phyloP scores from a whole-genome alignment of 1,284 basidiomycete genomes.

The Lentinus polychrous region DNA sequence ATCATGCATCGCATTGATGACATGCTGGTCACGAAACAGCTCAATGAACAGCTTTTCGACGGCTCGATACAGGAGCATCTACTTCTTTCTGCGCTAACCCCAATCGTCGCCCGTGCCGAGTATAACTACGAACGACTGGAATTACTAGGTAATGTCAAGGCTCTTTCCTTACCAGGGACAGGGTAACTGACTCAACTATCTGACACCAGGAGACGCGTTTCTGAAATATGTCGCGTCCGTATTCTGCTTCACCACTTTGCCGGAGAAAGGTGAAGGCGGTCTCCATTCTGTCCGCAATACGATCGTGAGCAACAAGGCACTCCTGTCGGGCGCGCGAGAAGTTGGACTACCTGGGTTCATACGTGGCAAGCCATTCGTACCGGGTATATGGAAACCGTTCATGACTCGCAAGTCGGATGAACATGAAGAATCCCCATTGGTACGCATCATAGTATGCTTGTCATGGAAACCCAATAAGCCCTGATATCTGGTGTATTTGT shows the following conservation, averaged over 20 bases:
- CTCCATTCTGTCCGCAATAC: slow-evolving; percentile 57
- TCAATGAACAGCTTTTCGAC: slow-evolving; percentile 65
- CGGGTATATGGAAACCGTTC: slow-evolving; percentile 51
- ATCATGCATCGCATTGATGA: slow-evolving; percentile 65
- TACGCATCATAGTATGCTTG: neutral
- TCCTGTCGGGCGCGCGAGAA: slow-evolving; percentile 48
- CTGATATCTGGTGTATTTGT: neutral
- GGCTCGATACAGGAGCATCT: slow-evolving; percentile 51
- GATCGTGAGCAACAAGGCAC: slow-evolving; percentile 66
- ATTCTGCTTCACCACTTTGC: slow-evolving; percentile 65
- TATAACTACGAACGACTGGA: slow-evolving; percentile 78
- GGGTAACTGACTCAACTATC: neutral
- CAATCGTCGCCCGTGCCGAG: slow-evolving; percentile 59
- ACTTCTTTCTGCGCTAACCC: slow-evolving; percentile 58
- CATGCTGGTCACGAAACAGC: slow-evolving; percentile 64
- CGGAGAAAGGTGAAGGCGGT: slow-evolving; percentile 52
- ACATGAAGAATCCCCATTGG: neutral
- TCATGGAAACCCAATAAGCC: neutral
- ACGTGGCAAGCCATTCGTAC: slow-evolving; percentile 61
- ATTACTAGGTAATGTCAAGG: slow-evolving; percentile 49
- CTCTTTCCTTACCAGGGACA: slow-evolving; percentile 2
- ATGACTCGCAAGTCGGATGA: slow-evolving; percentile 10
- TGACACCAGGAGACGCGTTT: slow-evolving; percentile 69
- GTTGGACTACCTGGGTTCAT: slow-evolving; percentile 62
- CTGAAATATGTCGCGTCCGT: slow-evolving; percentile 71